These are phyloP conservation scores for Leccinum subrobustum DNA, from an alignment of 1,284 basidiomycete species.

Conservation along the genomic window DNA sequence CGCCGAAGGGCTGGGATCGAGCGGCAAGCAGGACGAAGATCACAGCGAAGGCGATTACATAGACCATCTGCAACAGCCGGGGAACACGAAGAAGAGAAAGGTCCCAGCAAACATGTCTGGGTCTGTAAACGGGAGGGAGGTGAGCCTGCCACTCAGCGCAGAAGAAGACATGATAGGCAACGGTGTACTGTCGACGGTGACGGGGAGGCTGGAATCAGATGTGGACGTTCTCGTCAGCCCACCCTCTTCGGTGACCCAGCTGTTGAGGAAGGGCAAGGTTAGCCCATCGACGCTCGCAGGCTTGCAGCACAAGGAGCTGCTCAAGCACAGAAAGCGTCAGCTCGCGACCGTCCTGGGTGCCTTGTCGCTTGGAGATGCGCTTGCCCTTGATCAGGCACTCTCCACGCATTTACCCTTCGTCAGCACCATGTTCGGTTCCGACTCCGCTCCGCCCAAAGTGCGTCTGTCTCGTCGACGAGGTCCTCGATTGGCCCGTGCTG, in stretches of 20 bases:
- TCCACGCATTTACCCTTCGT: constrained; percentile 58
- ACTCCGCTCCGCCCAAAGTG: constrained; percentile 33
- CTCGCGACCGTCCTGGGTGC: constrained; percentile 65
- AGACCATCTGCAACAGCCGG: constrained; percentile 68
- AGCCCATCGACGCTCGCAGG: constrained; percentile 63
- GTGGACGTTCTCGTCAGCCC: constrained; percentile 19
- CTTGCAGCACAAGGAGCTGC: constrained; percentile 69
- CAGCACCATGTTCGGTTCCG: constrained; percentile 28
- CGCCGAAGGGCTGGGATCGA: constrained; percentile 24
- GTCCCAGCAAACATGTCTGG: constrained; percentile 57
- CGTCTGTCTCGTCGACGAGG: constrained; percentile 37
- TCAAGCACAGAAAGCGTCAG: constrained; percentile 65
- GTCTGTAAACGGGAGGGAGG: constrained; percentile 34
- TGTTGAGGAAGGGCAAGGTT: constrained; percentile 47
- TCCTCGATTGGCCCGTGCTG: constrained; percentile 43
- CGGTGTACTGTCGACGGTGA: constrained; percentile 10
- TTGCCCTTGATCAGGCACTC: constrained; percentile 73
- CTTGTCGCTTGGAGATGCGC: constrained; percentile 58
- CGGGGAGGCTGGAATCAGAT: constrained; percentile 22
- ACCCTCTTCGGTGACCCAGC: constrained; percentile 20
- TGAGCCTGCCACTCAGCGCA: constrained; percentile 22
- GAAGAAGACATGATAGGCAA: constrained; percentile 28
- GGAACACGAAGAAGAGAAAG: constrained; percentile 85
- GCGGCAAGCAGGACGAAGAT: constrained; percentile 40
- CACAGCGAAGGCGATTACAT: constrained; percentile 55